Percentiles rank a stretch among this genome's conserved stretches.
These are phyloP conservation scores for Rhodotorula sp. DNA, from an alignment of 1,284 basidiomycete species.

Conservation along the genomic window DNA sequence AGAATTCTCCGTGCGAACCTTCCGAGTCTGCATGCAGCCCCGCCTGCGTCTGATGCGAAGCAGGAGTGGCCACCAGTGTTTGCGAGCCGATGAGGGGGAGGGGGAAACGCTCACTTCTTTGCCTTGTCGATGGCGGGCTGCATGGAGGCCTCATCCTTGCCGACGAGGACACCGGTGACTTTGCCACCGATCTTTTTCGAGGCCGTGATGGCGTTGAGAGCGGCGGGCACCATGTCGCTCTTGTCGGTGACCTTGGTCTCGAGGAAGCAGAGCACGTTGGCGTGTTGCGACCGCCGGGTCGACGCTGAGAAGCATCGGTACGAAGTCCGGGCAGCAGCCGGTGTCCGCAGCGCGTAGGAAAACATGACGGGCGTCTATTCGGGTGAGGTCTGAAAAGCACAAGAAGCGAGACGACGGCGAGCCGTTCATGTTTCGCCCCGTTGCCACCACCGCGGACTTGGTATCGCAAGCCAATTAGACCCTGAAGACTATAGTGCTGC, in stretches of 20 bases:
- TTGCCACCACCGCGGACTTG: too few relatives aligned
- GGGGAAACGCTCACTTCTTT: conserved; percentile 63
- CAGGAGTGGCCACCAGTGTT: background rate
- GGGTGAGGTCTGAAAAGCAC: too few relatives aligned
- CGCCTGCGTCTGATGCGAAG: background rate
- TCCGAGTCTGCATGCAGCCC: background rate
- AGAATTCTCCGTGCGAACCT: too few relatives aligned
- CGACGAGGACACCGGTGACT: conserved; percentile 83
- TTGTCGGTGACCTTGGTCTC: conserved; percentile 65
- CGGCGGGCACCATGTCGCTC: conserved; percentile 76
- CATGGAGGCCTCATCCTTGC: conserved; percentile 65
- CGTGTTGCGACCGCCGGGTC: conserved; percentile 4
- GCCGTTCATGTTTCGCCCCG: too few relatives aligned
- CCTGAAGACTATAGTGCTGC: too few relatives aligned
- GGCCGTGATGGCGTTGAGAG: conserved; percentile 86
- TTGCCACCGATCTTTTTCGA: conserved; percentile 77
- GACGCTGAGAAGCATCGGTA: conserved; percentile 17
- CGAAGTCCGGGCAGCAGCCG: conserved; percentile 5
- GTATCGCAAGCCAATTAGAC: too few relatives aligned
- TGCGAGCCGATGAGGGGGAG: background rate
- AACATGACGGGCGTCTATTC: conserved; percentile 21
- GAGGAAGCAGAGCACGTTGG: conserved; percentile 68
- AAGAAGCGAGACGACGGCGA: too few relatives aligned
- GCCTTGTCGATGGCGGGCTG: conserved; percentile 68
- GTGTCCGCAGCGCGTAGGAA: background rate